Conservation (phyloP, 2,329 filamentous ascomycete species). For the Fusarium illudens region DNA sequence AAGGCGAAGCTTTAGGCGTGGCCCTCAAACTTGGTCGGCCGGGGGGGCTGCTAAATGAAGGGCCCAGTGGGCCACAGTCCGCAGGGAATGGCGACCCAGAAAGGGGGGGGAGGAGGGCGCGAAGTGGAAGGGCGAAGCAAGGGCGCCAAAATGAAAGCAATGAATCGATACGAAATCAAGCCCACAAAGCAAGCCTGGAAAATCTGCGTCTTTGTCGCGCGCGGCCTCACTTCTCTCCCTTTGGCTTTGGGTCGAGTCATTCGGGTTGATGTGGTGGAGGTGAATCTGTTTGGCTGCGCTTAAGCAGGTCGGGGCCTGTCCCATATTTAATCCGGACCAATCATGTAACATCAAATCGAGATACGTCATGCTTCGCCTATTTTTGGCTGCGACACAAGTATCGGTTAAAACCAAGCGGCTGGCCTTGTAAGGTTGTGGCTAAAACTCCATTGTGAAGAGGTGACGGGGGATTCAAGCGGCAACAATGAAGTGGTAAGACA, state of each 20-base stretch:
- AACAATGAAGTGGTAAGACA: not conserved
- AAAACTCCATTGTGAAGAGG: not conserved
- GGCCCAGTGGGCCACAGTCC: conserved; percentile 27
- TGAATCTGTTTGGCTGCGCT: conserved; percentile 14
- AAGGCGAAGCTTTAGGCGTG: not conserved
- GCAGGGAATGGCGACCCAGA: conserved; percentile 11
- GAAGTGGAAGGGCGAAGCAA: not conserved
- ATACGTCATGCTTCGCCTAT: conserved; percentile 30
- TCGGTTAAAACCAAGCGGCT: conserved; percentile 4
- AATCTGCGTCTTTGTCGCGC: not conserved
- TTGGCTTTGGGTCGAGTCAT: conserved; percentile 28
- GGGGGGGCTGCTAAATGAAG: conserved; percentile 24
- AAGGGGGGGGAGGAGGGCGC: not conserved
- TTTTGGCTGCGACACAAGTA: not conserved
- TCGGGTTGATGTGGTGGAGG: conserved; percentile 29
- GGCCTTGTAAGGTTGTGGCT: not conserved
- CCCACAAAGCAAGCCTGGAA: conserved; percentile 1
- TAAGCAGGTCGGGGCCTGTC: conserved; percentile 4
- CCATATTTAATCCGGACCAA: conserved; percentile 34
- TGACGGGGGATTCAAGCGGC: not conserved
- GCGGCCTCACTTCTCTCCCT: not conserved
- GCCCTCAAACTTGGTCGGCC: conserved; percentile 5
- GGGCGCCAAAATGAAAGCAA: not conserved
- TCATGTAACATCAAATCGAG: conserved; percentile 21
- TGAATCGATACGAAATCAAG: not conserved